A percentile compares a stretch with the other conserved stretches of the same genome.
Conservation (phyloP, 306 rosid genomes). For the Albizia julibrissin region DNA sequence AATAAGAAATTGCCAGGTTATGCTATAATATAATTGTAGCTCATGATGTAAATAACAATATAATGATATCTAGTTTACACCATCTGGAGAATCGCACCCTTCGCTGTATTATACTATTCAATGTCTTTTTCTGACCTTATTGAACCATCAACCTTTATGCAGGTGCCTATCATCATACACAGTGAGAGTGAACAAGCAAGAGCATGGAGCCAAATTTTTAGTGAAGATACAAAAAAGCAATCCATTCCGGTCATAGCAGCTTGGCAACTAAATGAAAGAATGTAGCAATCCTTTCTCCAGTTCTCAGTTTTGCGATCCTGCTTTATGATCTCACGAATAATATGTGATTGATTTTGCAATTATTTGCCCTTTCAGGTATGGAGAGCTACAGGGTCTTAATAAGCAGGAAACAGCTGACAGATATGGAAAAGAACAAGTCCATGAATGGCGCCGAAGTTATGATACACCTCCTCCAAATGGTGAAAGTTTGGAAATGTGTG, state of each 20-base stretch:
- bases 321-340: conserved; percentile 13
- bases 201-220: conserved; percentile 83
- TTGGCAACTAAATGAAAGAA: conserved; percentile 98
- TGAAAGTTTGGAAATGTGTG: conserved; percentile 99
- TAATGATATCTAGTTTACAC: conserved; percentile 11
- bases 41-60: conserved; percentile 9
- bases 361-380: conserved; percentile 69
- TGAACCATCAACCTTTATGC: conserved; percentile 36
- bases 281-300: conserved; percentile 49
- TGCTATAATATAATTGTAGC: not conserved
- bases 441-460: conserved; percentile 97
- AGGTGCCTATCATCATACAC: conserved; percentile 89
- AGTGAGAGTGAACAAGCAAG: conserved; percentile 87
- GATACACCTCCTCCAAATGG: conserved; percentile 96
- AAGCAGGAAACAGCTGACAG: conserved; percentile 98
- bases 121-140: conserved; percentile 18
- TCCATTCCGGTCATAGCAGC: conserved; percentile 88
- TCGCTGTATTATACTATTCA: conserved; percentile 13
- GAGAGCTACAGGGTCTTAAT: conserved; percentile 95
- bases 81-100: conserved; percentile 16
- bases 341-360: conserved; percentile 9
- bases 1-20: conserved; percentile 6
- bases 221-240: conserved; percentile 90
- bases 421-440: conserved; percentile 96
- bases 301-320: conserved; percentile 29